Base-by-base conservation (phyloP, 2,329 filamentous ascomycete species). In the Penicillium hordei region DNA sequence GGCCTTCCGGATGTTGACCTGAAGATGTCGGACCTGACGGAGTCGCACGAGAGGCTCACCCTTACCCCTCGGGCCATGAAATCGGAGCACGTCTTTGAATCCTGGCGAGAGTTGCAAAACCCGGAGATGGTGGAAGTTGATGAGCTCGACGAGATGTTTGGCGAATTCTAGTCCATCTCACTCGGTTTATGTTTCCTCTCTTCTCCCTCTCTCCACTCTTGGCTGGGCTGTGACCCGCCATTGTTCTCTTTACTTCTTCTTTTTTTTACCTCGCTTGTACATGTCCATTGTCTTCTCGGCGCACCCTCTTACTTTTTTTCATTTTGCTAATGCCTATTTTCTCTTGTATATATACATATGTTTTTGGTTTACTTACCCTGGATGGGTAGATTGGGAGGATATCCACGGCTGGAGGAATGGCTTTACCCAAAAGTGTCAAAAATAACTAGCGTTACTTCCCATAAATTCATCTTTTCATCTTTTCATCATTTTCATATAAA, bases 81-180 rank as follows among this genome's bases (percentile, higher is more conserved):
- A 34, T 69, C 77, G 51, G 78, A 79, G 58, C 63, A 69, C 54
- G 72, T 78, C 51, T 71, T 76, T 59, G 76, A 78, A 43, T 79
- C 80, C 77, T 88, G 89, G 69, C 83, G 83, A 71, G 83, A 85
- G 58, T 75, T 86, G 69, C 82, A 82, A 71, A 91, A 87, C 71
- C 92, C 93, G 1, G 94, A 97, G 78, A 89, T 87, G 63, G 88
- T 97, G 66, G 92, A 95, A 73, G 85, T 97, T 48, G 91, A 96
- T 46, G 94, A 99, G 80, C 86, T 97, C 25, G 93, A 97, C 70
- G 86, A 89, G 67, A 84, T 97, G 72, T 85, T 97, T 68, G 88
- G 90, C 70, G 87, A 85, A 65, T 91, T 86, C 74, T 91, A 78
- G 82, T 59, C 58, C 27, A 44, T 54, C 36, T 7, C n/a, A 7